Evolutionary conservation across 768 basidiomycete genomes (phyloP).

Genomic region (Fomitopsis serialis): DNA sequence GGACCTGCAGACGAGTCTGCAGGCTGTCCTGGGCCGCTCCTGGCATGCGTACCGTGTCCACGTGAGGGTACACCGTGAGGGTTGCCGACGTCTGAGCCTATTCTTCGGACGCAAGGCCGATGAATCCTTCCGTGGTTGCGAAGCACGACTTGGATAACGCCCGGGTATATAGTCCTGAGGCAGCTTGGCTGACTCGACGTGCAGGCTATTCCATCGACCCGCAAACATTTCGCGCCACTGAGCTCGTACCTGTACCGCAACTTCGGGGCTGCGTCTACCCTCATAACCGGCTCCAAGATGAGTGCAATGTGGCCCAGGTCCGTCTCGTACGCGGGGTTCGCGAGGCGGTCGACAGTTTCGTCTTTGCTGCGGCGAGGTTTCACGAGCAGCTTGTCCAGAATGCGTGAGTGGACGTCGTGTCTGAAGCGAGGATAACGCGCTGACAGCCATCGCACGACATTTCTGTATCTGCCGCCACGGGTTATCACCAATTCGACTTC

Average conservation of each 20-base stretch:
- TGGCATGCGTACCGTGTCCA: not conserved
- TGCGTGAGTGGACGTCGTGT: slow-evolving; percentile 13
- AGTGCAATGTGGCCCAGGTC: slow-evolving; percentile 11
- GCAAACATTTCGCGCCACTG: no score
- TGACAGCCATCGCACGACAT: not conserved
- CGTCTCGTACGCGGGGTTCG: slow-evolving; percentile 10
- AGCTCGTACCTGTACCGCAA: not conserved
- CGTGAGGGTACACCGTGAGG: not conserved
- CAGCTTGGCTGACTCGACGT: not conserved
- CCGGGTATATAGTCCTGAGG: not conserved
- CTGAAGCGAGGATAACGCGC: not conserved
- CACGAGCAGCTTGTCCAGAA: slow-evolving; percentile 13
- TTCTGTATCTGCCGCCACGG: not conserved
- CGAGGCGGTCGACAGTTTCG: slow-evolving; percentile 6
- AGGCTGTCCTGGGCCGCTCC: not conserved
- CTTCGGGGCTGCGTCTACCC: not conserved
- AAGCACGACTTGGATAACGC: not conserved
- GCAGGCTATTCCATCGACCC: not conserved
- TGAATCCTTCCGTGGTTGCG: not conserved
- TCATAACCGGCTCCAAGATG: not conserved
- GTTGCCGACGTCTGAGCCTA: not conserved
- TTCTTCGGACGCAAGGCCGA: not conserved
- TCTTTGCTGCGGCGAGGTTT: slow-evolving; percentile 11
- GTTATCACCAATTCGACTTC: not conserved
- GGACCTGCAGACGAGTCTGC: no score